These are phyloP conservation scores for Cornus florida DNA, from an alignment of 148 eudicot species.

Conservation along the genomic window DNA sequence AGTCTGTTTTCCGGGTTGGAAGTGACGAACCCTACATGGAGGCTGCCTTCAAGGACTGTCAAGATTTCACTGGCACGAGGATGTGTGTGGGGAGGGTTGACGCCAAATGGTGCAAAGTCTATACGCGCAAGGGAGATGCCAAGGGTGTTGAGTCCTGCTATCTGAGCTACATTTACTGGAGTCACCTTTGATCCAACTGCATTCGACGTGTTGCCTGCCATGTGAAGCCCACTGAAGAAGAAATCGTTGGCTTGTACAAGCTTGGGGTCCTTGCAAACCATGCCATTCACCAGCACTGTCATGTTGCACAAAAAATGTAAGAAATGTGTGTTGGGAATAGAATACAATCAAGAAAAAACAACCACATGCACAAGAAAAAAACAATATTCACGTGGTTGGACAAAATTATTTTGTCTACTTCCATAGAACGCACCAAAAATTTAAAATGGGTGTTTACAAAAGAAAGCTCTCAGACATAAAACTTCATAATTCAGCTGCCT, in stretches of 20 bases:
- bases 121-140: conserved; percentile 25
- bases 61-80: conserved; percentile 26
- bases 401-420: too few species aligned
- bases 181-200: conserved; percentile 22
- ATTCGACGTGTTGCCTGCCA: conserved; percentile 16
- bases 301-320: not conserved
- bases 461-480: too few species aligned
- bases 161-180: conserved; percentile 7
- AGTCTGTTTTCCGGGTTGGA: conserved; percentile 23
- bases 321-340: not conserved
- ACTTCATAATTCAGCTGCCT: too few species aligned
- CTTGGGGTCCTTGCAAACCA: conserved; percentile 15
- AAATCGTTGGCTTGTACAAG: conserved; percentile 9
- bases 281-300: conserved; percentile 8
- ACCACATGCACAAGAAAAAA: too few species aligned
- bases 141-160: conserved; percentile 27
- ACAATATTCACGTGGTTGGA: too few species aligned
- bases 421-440: too few species aligned
- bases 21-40: conserved; percentile 20
- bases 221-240: conserved; percentile 19
- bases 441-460: too few species aligned
- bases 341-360: too few species aligned
- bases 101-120: conserved; percentile 25
- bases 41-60: conserved; percentile 16
- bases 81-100: conserved; percentile 23